Evolutionary conservation across 225 moss, liverwort and hornwort species (phyloP), one percentile per base, ranked within the genome.

Genomic region (Polytrichum formosum): DNA sequence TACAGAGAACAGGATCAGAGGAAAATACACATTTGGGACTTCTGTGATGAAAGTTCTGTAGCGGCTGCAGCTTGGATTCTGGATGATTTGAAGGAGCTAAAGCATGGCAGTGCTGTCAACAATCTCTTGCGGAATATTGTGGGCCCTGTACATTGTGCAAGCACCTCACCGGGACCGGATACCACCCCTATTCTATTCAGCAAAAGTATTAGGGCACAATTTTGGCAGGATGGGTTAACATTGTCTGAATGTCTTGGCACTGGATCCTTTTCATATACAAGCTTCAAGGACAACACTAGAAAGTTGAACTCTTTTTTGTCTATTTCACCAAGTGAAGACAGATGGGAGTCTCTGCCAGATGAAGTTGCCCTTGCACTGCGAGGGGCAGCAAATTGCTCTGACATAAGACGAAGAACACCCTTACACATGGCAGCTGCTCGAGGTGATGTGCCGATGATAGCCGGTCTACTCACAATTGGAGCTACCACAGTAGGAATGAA

Each of bases 371-470:
- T 87, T 77, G 90, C 90, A 37, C 78, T 98, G 10, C 86, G 84
- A 62, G 92, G 87, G 72, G 84, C 90, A 19, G 84, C 90, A 8
- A 98, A 94, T 35, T 98, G 94, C 70, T 98, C 91, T 17, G 85
- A 92, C 67, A 27, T 70, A 7, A 82, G 94, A 65, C 87, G 85
- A 76, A 82, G 85, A 77, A 98, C 94, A 21, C 90, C 97, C 25
- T 64, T 98, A 72, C 94, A 98, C 28, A 73, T 87, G 35, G 90
- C 90, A 55, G 92, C 94, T 55, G 74, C 83, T 7, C 77, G 87
- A 27, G 94, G 92, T 13, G 94, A 94, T 56, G 75, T 79, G 21
- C 71, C 31, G 26, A 75, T 90, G 79, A 81, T 90, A 7, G 79
- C 86, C 29, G 80, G 88, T 55, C 78, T 98, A 23, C 79, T 94